phyloP scores from a whole-genome alignment of 1,139 yeast genomes.

The Magnusiomyces suaveolens region DNA sequence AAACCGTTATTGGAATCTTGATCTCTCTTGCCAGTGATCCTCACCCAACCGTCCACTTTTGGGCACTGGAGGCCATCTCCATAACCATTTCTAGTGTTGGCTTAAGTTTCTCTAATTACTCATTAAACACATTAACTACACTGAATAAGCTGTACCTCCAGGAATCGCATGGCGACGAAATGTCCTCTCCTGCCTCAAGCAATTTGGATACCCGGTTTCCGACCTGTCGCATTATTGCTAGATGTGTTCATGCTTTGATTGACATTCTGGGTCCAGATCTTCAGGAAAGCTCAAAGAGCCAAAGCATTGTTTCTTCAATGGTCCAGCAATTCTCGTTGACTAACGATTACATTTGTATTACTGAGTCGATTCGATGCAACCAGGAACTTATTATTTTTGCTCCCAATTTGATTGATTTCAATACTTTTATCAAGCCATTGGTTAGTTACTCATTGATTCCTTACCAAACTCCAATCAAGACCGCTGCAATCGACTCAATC shows the following conservation, averaged over 20 bases:
- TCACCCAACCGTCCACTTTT: conserved; percentile 71
- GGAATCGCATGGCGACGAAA: conserved; percentile 48
- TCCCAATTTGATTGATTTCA: conserved; percentile 25
- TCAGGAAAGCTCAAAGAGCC: conserved; percentile 26
- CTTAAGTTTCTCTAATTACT: conserved; percentile 38
- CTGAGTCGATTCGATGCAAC: conserved; percentile 24
- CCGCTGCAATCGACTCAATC: conserved; percentile 32
- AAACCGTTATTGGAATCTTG: conserved; percentile 46
- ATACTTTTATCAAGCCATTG: conserved; percentile 23
- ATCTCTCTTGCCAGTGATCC: conserved; percentile 64
- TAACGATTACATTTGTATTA: conserved; percentile 25
- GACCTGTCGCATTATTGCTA: conserved; percentile 35
- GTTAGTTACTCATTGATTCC: conserved; percentile 23
- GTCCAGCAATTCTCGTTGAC: conserved; percentile 26
- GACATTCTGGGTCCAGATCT: conserved; percentile 45
- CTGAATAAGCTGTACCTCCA: conserved; percentile 40
- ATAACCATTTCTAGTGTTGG: conserved; percentile 49
- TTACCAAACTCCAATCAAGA: conserved; percentile 20
- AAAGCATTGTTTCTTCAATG: conserved; percentile 22
- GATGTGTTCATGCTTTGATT: conserved; percentile 37
- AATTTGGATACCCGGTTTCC: conserved; percentile 41
- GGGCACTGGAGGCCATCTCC: conserved; percentile 54
- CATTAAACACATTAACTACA: conserved; percentile 39
- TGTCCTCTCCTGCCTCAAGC: conserved; percentile 37
- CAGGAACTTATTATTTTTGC: conserved; percentile 29